Percentiles rank a stretch among this genome's conserved stretches.
Evolutionary conservation across 2,329 filamentous ascomycete genomes (phyloP).

Genomic region (Pezicula neosporulosa): DNA sequence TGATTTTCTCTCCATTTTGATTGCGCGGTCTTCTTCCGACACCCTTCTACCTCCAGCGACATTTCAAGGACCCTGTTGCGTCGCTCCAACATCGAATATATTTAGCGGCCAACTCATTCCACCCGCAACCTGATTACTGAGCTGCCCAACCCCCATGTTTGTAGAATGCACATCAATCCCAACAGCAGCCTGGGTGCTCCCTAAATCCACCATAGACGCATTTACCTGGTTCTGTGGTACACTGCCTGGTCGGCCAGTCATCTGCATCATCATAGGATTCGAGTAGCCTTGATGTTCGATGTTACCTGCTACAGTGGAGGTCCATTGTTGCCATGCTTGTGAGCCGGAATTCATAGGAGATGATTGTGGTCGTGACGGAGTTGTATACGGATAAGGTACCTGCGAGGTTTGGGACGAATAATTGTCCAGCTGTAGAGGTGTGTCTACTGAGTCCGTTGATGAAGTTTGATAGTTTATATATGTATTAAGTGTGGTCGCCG

Average conservation of each 20-base stretch:
- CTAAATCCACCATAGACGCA: slow-evolving; percentile 6
- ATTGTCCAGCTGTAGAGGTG: slow-evolving; percentile 19
- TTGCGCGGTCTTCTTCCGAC: no score
- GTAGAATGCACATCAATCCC: neutral
- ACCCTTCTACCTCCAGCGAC: no score
- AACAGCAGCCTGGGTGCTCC: slow-evolving; percentile 3
- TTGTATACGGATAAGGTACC: slow-evolving; percentile 22
- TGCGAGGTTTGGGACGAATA: slow-evolving; percentile 23
- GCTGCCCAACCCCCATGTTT: slow-evolving; percentile 3
- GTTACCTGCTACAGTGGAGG: slow-evolving; percentile 22
- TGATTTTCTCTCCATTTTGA: no score
- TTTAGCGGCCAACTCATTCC: slow-evolving; percentile 20
- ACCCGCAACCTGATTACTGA: neutral
- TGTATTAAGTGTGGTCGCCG: slow-evolving; percentile 5
- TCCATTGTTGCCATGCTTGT: slow-evolving; percentile 29
- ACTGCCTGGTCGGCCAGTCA: slow-evolving; percentile 15
- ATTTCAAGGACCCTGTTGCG: no score
- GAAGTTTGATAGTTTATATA: slow-evolving; percentile 13
- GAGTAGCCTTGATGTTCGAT: slow-evolving; percentile 28
- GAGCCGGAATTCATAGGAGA: slow-evolving; percentile 15
- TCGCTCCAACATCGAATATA: slow-evolving; percentile 14
- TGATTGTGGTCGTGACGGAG: slow-evolving; percentile 9
- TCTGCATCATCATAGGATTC: slow-evolving; percentile 25
- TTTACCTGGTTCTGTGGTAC: no score
- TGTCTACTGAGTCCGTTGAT: slow-evolving; percentile 14